Evolutionary conservation across 768 basidiomycete species (phyloP).

Genomic region (Suillus subalutaceus): DNA sequence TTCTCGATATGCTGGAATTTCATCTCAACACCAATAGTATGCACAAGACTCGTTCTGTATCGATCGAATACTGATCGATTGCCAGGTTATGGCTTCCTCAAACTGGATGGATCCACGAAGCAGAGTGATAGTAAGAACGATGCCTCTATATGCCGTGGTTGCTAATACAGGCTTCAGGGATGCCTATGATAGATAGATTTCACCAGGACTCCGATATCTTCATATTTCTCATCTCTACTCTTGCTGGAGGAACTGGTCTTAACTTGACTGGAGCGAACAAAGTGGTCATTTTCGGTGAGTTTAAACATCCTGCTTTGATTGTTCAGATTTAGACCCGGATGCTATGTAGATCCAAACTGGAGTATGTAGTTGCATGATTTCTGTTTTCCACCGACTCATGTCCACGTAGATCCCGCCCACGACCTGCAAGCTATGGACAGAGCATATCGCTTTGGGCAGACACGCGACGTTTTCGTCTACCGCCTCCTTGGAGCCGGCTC

Average conservation of each 20-base stretch:
- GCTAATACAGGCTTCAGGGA: constrained; percentile 49
- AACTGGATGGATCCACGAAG: constrained; percentile 78
- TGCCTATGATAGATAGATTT: constrained; percentile 86
- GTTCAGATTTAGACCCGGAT: neutral
- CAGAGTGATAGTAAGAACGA: constrained; percentile 61
- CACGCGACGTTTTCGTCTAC: constrained; percentile 81
- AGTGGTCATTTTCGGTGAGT: constrained; percentile 85
- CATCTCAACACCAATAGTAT: constrained; percentile 64
- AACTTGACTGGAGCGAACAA: constrained; percentile 93
- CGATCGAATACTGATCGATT: constrained; percentile 7
- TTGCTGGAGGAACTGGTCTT: constrained; percentile 90
- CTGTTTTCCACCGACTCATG: neutral
- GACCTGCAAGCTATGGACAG: constrained; percentile 92
- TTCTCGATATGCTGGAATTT: constrained; percentile 83
- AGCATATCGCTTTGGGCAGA: constrained; percentile 86
- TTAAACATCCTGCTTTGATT: constrained; percentile 6
- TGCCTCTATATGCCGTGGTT: neutral
- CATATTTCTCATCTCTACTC: constrained; percentile 86
- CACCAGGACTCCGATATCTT: constrained; percentile 73
- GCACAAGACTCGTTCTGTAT: constrained; percentile 16
- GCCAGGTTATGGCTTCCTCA: constrained; percentile 63
- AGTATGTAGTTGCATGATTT: constrained; percentile 53
- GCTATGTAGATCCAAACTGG: constrained; percentile 83
- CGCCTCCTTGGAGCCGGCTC: constrained; percentile 86
- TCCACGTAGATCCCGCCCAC: constrained; percentile 82